Conservation (phyloP, 1,284 basidiomycete species). For the Rhodofomes roseus region DNA sequence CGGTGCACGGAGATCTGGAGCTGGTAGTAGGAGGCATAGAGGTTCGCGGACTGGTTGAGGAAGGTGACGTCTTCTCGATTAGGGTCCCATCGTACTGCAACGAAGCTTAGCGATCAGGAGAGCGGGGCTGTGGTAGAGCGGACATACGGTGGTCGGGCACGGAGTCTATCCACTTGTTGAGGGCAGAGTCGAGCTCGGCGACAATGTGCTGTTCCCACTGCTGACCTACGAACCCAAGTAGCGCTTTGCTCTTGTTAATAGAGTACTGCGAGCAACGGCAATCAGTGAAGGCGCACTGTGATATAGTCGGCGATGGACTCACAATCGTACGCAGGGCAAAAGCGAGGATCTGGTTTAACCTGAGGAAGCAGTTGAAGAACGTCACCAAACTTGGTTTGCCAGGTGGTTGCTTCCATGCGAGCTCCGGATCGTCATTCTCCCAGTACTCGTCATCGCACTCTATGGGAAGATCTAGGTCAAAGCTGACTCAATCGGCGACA, state of each 20-base stretch:
- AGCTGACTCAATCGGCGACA: conserved; percentile 28
- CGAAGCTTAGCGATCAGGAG: background rate
- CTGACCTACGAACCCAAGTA: conserved; percentile 44
- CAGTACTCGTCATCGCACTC: conserved; percentile 68
- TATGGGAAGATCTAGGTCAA: conserved; percentile 58
- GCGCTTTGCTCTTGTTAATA: conserved; percentile 49
- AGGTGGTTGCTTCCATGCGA: conserved; percentile 43
- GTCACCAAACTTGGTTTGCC: conserved; percentile 41
- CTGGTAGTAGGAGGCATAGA: conserved; percentile 56
- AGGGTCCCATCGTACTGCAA: conserved; percentile 54
- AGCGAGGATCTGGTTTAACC: conserved; percentile 54
- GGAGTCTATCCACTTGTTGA: conserved; percentile 62
- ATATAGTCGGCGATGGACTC: conserved; percentile 12
- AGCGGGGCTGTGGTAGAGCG: background rate
- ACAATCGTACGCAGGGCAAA: conserved; percentile 55
- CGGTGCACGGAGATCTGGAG: conserved; percentile 57
- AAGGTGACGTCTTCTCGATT: conserved; percentile 41
- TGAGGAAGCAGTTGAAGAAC: conserved; percentile 50
- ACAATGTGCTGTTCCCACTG: conserved; percentile 53
- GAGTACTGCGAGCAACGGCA: conserved; percentile 39
- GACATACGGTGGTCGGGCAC: conserved; percentile 48
- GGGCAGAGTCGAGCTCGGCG: conserved; percentile 54
- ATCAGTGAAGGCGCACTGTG: background rate
- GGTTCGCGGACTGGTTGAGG: conserved; percentile 52
- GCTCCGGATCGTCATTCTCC: conserved; percentile 39